Percentiles rank a stretch among this genome's conserved stretches.
Evolutionary conservation across 225 moss, liverwort and hornwort species (phyloP).

Genomic region (Physcomitrium patens): DNA sequence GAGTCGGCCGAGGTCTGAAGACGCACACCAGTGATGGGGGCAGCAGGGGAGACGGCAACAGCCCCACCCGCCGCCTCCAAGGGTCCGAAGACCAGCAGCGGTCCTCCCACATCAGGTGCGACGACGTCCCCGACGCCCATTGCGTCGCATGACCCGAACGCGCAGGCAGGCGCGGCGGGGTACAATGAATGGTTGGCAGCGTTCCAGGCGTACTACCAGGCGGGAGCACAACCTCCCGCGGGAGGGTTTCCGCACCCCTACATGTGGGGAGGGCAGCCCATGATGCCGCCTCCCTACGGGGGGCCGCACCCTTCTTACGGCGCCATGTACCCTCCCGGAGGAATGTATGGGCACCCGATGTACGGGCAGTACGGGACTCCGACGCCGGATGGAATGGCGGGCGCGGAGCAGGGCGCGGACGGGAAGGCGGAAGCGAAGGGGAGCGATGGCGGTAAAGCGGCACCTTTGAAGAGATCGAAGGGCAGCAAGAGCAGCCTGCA

Average conservation of each 20-base stretch:
- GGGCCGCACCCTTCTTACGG: conserved; percentile 66
- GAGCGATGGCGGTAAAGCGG: conserved; percentile 35
- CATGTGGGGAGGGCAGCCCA: conserved; percentile 71
- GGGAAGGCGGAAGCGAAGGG: conserved; percentile 45
- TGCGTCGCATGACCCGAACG: conserved; percentile 33
- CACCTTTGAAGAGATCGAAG: conserved; percentile 60
- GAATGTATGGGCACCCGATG: conserved; percentile 73
- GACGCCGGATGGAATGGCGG: conserved; percentile 42
- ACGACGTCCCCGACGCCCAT: conserved; percentile 16
- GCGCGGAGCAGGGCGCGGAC: conserved; percentile 45
- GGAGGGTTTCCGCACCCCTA: conserved; percentile 63
- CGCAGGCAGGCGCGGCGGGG: conserved; percentile 40
- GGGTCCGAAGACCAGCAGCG: conserved; percentile 39
- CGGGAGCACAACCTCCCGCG: conserved; percentile 55
- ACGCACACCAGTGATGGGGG: conserved; percentile 48
- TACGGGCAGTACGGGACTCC: conserved; percentile 63
- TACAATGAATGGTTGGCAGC: conserved; percentile 70
- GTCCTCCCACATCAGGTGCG: conserved; percentile 24
- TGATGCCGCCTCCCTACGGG: conserved; percentile 74
- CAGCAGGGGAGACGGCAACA: conserved; percentile 50
- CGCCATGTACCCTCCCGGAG: conserved; percentile 67
- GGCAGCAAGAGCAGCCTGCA: conserved; percentile 65
- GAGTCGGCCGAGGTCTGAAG: conserved; percentile 20
- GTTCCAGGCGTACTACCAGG: conserved; percentile 64
- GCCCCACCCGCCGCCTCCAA: conserved; percentile 56